Base-by-base conservation (phyloP, 768 basidiomycete genomes). In the Boletus subparvulus region DNA sequence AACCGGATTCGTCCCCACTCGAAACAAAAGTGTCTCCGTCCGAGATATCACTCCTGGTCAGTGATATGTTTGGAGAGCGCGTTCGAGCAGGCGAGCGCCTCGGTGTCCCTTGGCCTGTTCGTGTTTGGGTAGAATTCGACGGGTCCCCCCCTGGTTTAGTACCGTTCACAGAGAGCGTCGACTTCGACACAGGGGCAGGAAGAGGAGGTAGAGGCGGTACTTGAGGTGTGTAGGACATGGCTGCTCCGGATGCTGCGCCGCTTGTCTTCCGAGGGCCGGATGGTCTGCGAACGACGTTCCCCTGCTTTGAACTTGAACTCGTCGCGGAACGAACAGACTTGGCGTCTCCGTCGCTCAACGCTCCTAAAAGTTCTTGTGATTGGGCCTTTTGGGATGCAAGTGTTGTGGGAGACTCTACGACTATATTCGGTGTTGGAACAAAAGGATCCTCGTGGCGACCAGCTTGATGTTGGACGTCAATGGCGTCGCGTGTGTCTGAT, bases 161-260 rank as follows among this genome's bases (percentile, higher is more conserved):
- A 9, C 61, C 63, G 11, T 62, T 69, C 12, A 52, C 51, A 13
- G 61, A 54, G n/a, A 49, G 39, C 10, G 64, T 52, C 6, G 61
- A 61, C 52, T 54, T 72, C 33, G 70, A 60, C 8, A 47, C 35
- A 47, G 65, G 24, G 47, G 55, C 4, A 30, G 68, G 50, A 36
- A 55, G 45, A 46, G 63, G 55, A 1, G 70, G 69, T 12, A 69
- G 13, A 12, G 69, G 80, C 19, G 80, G 79, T 6, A 80, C 72
- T 3, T 77, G 76, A 52, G 84, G 68, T 0, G 83, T 75, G 59
- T 84, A 82, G 12, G 83, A 82, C 80, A 90, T 87, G 45, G 85
- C 80, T 32, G 86, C 73, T 17, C 86, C 84, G 17, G 84, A 83
- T 3, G 84, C 83, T 1, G 87, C 85, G 48, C 83, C 82, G 0